These are phyloP conservation scores for Rubia peregrina DNA, from an alignment of 305 asterid species.

Conservation along the genomic window DNA sequence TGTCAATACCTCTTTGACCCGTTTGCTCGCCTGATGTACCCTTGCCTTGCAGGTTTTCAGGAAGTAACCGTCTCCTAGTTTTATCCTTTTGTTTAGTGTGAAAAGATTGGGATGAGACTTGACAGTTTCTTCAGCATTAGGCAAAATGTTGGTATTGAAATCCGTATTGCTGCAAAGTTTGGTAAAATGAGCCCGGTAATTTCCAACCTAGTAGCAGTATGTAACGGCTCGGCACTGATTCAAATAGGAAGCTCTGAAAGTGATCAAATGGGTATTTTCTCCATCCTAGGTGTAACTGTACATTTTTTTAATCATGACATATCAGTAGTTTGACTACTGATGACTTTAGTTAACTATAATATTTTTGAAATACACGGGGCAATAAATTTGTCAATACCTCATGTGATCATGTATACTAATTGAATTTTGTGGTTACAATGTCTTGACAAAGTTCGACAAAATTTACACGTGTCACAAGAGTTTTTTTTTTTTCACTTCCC, in stretches of 20 bases:
- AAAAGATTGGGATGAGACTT: background rate
- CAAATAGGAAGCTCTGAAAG: conserved; percentile 33
- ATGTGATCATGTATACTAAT: too few relatives aligned
- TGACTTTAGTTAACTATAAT: too few relatives aligned
- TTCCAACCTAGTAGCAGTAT: background rate
- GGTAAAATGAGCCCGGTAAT: background rate
- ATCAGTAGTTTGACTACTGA: too few relatives aligned
- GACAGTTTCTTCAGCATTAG: background rate
- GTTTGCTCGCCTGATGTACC: background rate
- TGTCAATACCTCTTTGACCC: background rate
- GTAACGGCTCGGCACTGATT: conserved; percentile 6
- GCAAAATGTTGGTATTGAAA: background rate
- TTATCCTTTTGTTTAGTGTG: background rate
- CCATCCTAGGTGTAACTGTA: too few relatives aligned
- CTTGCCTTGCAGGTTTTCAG: background rate
- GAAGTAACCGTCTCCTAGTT: background rate
- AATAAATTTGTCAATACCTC: too few relatives aligned
- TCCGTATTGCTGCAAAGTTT: too few relatives aligned
- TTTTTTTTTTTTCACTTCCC: conserved; percentile 18
- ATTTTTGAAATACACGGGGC: too few relatives aligned
- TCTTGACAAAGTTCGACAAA: conserved; percentile 4
- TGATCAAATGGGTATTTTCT: conserved; percentile 30
- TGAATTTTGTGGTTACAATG: too few relatives aligned
- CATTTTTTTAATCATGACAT: too few relatives aligned
- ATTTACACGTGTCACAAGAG: background rate